Conservation (phyloP, 2,329 filamentous ascomycete genomes). For the Pseudogymnoascus sp. region DNA sequence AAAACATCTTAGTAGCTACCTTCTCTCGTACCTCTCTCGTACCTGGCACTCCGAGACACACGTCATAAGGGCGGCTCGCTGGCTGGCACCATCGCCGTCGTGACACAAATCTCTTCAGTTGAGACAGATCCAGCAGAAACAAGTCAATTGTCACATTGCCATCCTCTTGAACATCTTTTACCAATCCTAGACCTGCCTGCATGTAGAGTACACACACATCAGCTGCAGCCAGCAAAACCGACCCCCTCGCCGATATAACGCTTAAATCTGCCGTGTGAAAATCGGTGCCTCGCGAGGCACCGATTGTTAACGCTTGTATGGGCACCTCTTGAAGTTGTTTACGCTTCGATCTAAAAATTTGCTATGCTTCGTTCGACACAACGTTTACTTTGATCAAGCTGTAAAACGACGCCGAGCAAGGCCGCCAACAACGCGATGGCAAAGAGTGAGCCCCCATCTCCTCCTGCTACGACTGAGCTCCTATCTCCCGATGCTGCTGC, state of each 20-base stretch:
- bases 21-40: not conserved
- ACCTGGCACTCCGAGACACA: not conserved
- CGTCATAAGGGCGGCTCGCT: not conserved
- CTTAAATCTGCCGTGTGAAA: constrained; percentile 5
- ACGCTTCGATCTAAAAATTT: not conserved
- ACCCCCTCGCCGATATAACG: not conserved
- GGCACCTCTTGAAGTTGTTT: not conserved
- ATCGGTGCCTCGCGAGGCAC: constrained; percentile 4
- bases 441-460: not conserved
- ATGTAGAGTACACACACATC: not conserved
- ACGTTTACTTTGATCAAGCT: not conserved
- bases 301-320: constrained; percentile 6
- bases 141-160: constrained; percentile 5
- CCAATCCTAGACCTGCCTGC: not conserved
- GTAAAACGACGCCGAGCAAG: not conserved
- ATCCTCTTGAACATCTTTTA: constrained; percentile 1
- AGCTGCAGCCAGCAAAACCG: not conserved
- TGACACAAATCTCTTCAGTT: constrained; percentile 7
- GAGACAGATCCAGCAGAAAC: not conserved
- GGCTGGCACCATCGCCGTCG: not conserved
- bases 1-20: not conserved
- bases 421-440: not conserved
- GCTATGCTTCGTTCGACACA: not conserved
- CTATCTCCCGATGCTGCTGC: not conserved
- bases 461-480: not conserved